A percentile compares a stretch with the other conserved stretches of the same genome.
Conservation (phyloP, 441 rosid genomes). For the Euphorbia celastroides region DNA sequence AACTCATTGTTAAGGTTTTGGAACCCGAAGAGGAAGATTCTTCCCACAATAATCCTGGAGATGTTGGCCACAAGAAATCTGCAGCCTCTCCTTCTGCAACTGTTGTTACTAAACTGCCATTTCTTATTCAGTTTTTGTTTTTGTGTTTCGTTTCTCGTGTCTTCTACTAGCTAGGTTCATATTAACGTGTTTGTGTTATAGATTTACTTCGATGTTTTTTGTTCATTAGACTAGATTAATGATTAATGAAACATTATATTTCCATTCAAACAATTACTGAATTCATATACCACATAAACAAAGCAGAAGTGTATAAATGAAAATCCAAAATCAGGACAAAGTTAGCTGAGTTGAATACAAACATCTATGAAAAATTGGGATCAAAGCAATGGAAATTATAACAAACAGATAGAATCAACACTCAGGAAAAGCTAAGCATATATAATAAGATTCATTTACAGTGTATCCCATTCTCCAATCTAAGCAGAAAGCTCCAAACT, state of each 20-base stretch:
- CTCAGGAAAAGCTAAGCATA: not conserved
- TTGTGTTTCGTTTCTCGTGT: no score
- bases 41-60: constrained; percentile 13
- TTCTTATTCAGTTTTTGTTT: constrained; percentile 16
- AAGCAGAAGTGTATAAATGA: no score
- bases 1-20: constrained; percentile 72
- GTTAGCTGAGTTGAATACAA: not conserved
- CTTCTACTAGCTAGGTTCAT: constrained; percentile 20
- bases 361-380: no score
- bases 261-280: not conserved
- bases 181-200: not conserved
- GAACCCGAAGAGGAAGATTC: constrained; percentile 20
- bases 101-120: constrained; percentile 13
- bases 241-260: no score
- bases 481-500: constrained; percentile 10
- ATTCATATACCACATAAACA: not conserved
- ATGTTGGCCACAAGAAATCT: constrained; percentile 15
- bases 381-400: not conserved
- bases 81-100: constrained; percentile 17
- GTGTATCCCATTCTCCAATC: not conserved
- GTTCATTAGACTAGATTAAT: no score
- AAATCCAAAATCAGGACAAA: not conserved
- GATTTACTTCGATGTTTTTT: not conserved
- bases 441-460: not conserved
- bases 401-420: not conserved